phyloP scores from a whole-genome alignment of 2,329 filamentous ascomycete genomes.

The Sporothrix dimorphospora region DNA sequence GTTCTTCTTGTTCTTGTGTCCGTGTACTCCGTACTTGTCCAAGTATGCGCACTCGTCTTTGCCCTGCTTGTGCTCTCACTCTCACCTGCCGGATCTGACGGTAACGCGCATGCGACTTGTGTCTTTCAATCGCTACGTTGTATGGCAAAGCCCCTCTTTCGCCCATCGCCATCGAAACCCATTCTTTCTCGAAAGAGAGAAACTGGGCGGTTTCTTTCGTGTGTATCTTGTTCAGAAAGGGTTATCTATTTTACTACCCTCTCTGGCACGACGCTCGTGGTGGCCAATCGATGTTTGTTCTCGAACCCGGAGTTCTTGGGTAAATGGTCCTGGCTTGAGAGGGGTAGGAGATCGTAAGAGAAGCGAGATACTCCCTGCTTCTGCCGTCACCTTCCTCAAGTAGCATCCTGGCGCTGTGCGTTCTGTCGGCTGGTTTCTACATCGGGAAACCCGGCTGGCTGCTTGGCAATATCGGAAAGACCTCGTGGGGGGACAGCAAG shows the following conservation, averaged over 20 bases:
- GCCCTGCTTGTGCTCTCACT: neutral
- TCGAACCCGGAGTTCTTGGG: neutral
- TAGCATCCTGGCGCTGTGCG: neutral
- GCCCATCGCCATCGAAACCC: neutral
- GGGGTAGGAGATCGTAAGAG: neutral
- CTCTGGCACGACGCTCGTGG: neutral
- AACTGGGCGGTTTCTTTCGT: too few relatives aligned
- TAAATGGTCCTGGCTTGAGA: neutral
- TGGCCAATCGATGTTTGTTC: neutral
- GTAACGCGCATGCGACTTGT: neutral
- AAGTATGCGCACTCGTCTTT: neutral
- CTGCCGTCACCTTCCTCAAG: neutral
- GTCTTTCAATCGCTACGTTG: neutral
- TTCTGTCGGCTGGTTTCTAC: neutral
- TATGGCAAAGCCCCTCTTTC: conserved; percentile 10
- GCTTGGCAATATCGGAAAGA: neutral
- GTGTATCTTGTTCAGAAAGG: neutral
- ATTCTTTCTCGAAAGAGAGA: neutral
- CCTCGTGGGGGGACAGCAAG: neutral
- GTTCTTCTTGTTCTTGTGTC: neutral
- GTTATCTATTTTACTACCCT: neutral
- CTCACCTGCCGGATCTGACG: conserved; percentile 12
- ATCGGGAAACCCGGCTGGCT: neutral
- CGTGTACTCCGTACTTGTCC: neutral
- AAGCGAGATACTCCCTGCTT: neutral